A percentile compares a stretch with the other conserved stretches of the same genome.
These are phyloP conservation scores for Grosmannia clavigera DNA, from an alignment of 2,329 filamentous ascomycete species.

Conservation along the genomic window DNA sequence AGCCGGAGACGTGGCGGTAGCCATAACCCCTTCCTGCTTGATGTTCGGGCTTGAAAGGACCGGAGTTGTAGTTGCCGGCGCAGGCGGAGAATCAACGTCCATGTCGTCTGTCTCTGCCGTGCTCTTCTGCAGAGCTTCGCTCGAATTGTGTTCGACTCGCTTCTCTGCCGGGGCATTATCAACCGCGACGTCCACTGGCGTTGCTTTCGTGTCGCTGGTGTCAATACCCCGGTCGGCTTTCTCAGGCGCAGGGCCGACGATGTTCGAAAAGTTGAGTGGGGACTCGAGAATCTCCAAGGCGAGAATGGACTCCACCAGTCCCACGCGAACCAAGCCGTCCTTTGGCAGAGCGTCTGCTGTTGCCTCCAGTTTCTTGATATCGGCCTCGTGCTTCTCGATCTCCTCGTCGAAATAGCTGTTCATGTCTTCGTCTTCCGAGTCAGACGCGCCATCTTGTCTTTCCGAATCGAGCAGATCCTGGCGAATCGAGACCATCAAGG, in stretches of 20 bases:
- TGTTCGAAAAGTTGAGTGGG: constrained; percentile 27
- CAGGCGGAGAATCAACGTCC: constrained; percentile 1
- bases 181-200: background rate
- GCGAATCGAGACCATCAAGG: constrained; percentile 8
- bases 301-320: constrained; percentile 31
- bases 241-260: constrained; percentile 30
- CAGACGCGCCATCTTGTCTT: constrained; percentile 22
- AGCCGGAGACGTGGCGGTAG: background rate
- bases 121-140: too few relatives aligned
- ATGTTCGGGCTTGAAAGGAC: background rate
- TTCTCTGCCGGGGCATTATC: background rate
- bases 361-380: constrained; percentile 38
- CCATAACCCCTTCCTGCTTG: background rate
- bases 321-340: constrained; percentile 33
- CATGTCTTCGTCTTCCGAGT: constrained; percentile 46
- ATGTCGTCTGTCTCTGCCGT: background rate
- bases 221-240: constrained; percentile 2
- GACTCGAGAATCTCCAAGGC: constrained; percentile 34
- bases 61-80: too few relatives aligned
- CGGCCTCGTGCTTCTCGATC: constrained; percentile 36
- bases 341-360: constrained; percentile 28
- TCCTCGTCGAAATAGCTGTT: constrained; percentile 42
- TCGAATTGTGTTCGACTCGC: background rate
- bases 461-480: background rate
- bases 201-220: background rate